Conservation (phyloP, 2,329 filamentous ascomycete genomes). For the Aspergillus vadensis region DNA sequence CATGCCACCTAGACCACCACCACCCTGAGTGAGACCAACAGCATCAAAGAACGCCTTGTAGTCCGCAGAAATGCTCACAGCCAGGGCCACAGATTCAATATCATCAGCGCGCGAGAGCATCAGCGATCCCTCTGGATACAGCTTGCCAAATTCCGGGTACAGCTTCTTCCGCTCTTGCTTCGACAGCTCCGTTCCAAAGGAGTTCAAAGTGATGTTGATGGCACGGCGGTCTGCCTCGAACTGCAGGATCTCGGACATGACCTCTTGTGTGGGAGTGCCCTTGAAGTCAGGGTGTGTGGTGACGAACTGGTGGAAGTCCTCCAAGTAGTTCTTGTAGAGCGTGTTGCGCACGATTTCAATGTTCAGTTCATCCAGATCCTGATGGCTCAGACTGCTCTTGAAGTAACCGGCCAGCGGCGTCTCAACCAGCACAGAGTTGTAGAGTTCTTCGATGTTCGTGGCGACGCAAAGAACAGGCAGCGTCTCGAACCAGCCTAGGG, state of each 20-base stretch:
- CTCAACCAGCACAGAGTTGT: slow-evolving; percentile 96
- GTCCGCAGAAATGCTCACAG: slow-evolving; percentile 88
- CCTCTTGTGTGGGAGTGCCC: slow-evolving; percentile 84
- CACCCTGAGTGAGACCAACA: slow-evolving; percentile 74
- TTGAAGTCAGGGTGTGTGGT: slow-evolving; percentile 83
- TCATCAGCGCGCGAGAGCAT: slow-evolving; percentile 96
- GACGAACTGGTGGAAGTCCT: slow-evolving; percentile 95
- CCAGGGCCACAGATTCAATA: slow-evolving; percentile 87
- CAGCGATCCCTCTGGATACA: slow-evolving; percentile 90
- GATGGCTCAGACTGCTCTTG: slow-evolving; percentile 92
- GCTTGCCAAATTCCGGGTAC: slow-evolving; percentile 85
- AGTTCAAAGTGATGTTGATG: slow-evolving; percentile 99
- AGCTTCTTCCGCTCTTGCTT: slow-evolving; percentile 95
- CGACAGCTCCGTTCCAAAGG: slow-evolving; percentile 91
- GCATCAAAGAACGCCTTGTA: slow-evolving; percentile 97
- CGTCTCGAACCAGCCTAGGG: slow-evolving; percentile 97
- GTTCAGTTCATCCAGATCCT: slow-evolving; percentile 97
- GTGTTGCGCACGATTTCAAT: slow-evolving; percentile 99
- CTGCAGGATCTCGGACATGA: slow-evolving; percentile 94
- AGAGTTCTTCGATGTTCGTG: slow-evolving; percentile 97
- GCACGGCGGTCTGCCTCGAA: slow-evolving; percentile 95
- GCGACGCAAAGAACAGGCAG: slow-evolving; percentile 97
- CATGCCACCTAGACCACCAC: slow-evolving; percentile 73
- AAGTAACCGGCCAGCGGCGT: slow-evolving; percentile 95
- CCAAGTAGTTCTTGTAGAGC: slow-evolving; percentile 98